phyloP scores from a whole-genome alignment of 192 early-diverging fungal species.

The Chytriomyces confervae region DNA sequence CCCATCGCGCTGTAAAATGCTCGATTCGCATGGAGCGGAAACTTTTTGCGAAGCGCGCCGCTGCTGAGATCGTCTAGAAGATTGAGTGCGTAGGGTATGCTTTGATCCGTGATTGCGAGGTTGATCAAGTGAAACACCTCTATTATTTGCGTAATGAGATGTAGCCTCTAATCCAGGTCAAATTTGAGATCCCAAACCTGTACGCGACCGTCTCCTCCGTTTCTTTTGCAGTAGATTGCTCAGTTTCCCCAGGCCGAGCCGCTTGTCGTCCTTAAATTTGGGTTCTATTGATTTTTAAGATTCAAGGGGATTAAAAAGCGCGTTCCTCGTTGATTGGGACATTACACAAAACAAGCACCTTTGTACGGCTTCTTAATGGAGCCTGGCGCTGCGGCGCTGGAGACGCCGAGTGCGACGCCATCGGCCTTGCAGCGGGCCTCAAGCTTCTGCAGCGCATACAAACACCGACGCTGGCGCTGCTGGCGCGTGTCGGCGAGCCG shows the following conservation, averaged over 20 bases:
- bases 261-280: conserved; percentile 46
- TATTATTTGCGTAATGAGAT: conserved; percentile 1
- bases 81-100: conserved; percentile 30
- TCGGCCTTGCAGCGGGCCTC: conserved; percentile 28
- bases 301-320: neutral
- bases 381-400: neutral
- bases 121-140: conserved; percentile 52
- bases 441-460: conserved; percentile 45
- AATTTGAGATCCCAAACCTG: conserved; percentile 31
- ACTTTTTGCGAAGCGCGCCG: conserved; percentile 49
- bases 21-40: conserved; percentile 47
- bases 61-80: conserved; percentile 51
- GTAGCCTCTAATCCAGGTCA: neutral
- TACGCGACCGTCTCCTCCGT: conserved; percentile 45
- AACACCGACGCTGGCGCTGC: conserved; percentile 42
- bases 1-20: conserved; percentile 55
- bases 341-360: conserved; percentile 6
- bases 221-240: conserved; percentile 46
- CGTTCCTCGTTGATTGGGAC: neutral
- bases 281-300: conserved; percentile 28
- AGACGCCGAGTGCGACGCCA: conserved; percentile 16
- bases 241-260: conserved; percentile 41
- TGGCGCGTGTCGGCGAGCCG: conserved; percentile 40
- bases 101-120: conserved; percentile 54
- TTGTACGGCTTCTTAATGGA: conserved; percentile 22